These are phyloP conservation scores for Gastrolobium villosum DNA, from an alignment of 306 rosid species.

Conservation along the genomic window DNA sequence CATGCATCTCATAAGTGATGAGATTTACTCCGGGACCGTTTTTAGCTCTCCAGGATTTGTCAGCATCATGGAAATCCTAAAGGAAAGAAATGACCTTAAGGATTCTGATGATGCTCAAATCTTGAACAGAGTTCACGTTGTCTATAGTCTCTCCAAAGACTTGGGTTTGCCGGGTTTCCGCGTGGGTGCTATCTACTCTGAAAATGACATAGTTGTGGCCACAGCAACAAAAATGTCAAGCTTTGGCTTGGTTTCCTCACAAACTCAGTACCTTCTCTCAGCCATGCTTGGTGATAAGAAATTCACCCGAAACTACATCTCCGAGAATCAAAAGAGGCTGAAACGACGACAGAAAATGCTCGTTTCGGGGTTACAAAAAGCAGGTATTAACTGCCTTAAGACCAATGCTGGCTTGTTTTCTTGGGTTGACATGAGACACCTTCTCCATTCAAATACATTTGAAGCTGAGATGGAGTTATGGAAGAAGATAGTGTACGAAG, in stretches of 20 bases:
- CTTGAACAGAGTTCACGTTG: constrained; percentile 69
- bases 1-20: constrained; percentile 88
- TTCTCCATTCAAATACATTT: constrained; percentile 67
- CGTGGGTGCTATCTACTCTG: constrained; percentile 82
- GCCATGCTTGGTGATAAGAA: constrained; percentile 80
- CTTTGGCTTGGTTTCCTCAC: constrained; percentile 84
- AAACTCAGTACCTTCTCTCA: constrained; percentile 82
- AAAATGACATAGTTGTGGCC: constrained; percentile 65
- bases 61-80: constrained; percentile 79
- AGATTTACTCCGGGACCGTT: constrained; percentile 89
- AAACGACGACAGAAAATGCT: constrained; percentile 65
- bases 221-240: constrained; percentile 93
- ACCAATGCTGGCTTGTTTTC: constrained; percentile 85
- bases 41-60: constrained; percentile 68
- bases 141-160: constrained; percentile 87
- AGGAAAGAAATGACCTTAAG: constrained; percentile 50
- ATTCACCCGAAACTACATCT: constrained; percentile 67
- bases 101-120: constrained; percentile 31
- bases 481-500: constrained; percentile 78
- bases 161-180: constrained; percentile 92
- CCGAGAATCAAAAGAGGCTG: constrained; percentile 74
- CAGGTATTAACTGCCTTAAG: constrained; percentile 66
- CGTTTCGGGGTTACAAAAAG: constrained; percentile 61
- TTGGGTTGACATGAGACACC: constrained; percentile 89
- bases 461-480: constrained; percentile 88